Base-by-base conservation (phyloP, 2,329 filamentous ascomycete genomes). In the Diatrype stigma region DNA sequence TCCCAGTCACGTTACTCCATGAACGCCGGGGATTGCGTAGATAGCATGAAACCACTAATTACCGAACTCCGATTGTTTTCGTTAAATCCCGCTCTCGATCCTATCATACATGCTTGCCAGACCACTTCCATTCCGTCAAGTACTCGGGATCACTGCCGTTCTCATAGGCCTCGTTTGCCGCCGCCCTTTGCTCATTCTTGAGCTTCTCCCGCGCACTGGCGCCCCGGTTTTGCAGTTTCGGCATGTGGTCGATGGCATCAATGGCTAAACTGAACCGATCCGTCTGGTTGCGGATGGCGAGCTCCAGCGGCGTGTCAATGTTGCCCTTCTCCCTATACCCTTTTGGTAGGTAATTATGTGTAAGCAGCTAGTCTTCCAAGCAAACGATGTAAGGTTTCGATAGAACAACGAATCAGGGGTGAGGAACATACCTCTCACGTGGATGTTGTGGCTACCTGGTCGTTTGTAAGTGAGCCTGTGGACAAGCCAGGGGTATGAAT, bases 271-370 rank as follows among this genome's bases (percentile, higher is more conserved):
- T 88, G 72, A 87, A 92, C 26, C 88, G 79, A 70, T 92, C 88
- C 0, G 87, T 88, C 61, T 85, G 78, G 70, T 92, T 92, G 53
- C 87, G 78, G 64, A 91, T 89, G 26, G 87, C 87, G 56, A 92
- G 73, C 70, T 90, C 87, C 19, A 91, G 81, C 1, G 87, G 88
- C 0, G 88, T 91, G 65, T 92, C 86, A 59, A 91, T 91, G 67
- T 91, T 92, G 45, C 88, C 88, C 78, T 92, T 91, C 74, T 92
- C 87, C 63, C 80, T 84, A 74, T 91, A 92, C 1, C 88, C 57
- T 57, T 30, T 40, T 22, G 3, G 10, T 26, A 22, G 4, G 21
- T n/a, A n/a, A n/a, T n/a, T n/a, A n/a, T n/a, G n/a, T 32, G 47
- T 47, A 11, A 52, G 51, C 22, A 34, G 26, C 26, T 5, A 30